Evolutionary conservation across 2,329 filamentous ascomycete genomes (phyloP).

Genomic region (Teratosphaeria gauchensis): DNA sequence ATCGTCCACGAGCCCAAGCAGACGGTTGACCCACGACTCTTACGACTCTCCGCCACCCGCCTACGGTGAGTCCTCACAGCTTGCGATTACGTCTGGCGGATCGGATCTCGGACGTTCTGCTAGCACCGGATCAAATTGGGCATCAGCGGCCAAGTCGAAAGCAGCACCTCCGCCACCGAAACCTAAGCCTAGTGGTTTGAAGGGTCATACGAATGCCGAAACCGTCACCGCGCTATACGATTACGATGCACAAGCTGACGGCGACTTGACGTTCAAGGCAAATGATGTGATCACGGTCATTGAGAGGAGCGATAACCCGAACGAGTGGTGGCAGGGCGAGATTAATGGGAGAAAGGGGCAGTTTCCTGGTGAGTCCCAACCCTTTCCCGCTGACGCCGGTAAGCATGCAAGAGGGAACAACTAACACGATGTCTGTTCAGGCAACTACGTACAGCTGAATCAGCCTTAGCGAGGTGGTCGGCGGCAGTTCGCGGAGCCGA

Average conservation of each 20-base stretch:
- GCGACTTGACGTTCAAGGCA: constrained; percentile 80
- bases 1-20: not conserved
- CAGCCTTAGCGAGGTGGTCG: constrained; percentile 6
- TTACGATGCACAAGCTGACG: constrained; percentile 89
- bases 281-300: constrained; percentile 89
- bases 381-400: not conserved
- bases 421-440: constrained; percentile 15
- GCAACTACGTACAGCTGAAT: constrained; percentile 41
- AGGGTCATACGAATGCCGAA: constrained; percentile 52
- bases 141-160: constrained; percentile 38
- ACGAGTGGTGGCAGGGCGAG: constrained; percentile 94
- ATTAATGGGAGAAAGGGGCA: constrained; percentile 74
- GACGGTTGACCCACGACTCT: constrained; percentile 16
- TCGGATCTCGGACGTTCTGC: constrained; percentile 23
- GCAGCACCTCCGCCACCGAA: constrained; percentile 42
- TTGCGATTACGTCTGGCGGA: constrained; percentile 1
- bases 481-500: not conserved
- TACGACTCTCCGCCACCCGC: constrained; percentile 18
- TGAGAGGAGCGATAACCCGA: constrained; percentile 63
- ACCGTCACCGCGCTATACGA: constrained; percentile 89
- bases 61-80: constrained; percentile 8
- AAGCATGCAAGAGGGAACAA: not conserved
- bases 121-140: constrained; percentile 30
- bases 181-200: constrained; percentile 62
- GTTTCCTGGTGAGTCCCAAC: constrained; percentile 70